These are phyloP conservation scores for Cladosporium sp. DNA, from an alignment of 2,329 filamentous ascomycete genomes.

Conservation along the genomic window DNA sequence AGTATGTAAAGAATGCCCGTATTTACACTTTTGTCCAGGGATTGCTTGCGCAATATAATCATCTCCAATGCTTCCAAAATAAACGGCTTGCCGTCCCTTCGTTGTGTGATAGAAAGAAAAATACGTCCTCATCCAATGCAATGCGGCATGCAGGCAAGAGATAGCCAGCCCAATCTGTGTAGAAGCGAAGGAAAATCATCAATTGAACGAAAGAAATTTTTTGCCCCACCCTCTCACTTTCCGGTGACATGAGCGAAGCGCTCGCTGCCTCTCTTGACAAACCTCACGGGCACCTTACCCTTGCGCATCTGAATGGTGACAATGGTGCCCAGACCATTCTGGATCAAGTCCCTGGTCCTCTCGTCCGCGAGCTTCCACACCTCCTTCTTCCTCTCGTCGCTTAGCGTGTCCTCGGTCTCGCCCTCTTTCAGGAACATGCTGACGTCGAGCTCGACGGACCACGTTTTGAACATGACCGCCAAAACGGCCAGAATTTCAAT, in stretches of 20 bases:
- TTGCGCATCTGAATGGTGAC: constrained; percentile 68
- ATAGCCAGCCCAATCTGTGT: too few relatives aligned
- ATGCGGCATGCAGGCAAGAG: too few relatives aligned
- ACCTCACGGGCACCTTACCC: constrained; percentile 60
- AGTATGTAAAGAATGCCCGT: too few relatives aligned
- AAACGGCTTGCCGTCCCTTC: too few relatives aligned
- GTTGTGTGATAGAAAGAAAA: too few relatives aligned
- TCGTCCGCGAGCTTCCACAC: constrained; percentile 61
- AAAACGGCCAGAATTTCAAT: constrained; percentile 53
- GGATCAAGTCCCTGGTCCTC: constrained; percentile 50
- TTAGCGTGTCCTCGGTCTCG: constrained; percentile 36
- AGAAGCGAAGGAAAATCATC: too few relatives aligned
- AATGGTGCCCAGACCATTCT: constrained; percentile 53
- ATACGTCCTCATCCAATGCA: too few relatives aligned
- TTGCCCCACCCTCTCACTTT: too few relatives aligned
- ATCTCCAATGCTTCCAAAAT: too few relatives aligned
- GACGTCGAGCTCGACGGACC: constrained; percentile 68
- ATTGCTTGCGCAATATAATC: too few relatives aligned
- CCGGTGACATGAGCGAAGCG: constrained; percentile 29
- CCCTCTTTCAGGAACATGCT: constrained; percentile 41
- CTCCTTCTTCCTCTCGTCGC: constrained; percentile 47
- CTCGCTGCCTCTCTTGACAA: constrained; percentile 68
- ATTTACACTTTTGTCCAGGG: too few relatives aligned
- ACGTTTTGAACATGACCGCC: constrained; percentile 50
- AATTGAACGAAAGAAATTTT: too few relatives aligned